phyloP scores from a whole-genome alignment of 2,329 filamentous ascomycete species.

The Alternaria sp. region DNA sequence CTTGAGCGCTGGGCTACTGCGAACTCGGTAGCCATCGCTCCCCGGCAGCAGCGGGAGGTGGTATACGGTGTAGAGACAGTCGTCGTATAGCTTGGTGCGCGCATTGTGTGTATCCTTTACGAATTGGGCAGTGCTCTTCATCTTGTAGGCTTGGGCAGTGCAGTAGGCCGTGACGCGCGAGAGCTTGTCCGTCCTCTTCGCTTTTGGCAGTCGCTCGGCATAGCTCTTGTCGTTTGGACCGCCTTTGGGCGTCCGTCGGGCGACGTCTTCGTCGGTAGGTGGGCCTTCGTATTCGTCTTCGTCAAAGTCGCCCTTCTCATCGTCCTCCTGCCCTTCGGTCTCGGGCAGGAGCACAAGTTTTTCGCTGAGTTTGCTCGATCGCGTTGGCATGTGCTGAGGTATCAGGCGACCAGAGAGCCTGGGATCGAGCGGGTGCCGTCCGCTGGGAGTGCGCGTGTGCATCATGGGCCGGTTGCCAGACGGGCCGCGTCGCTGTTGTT shows the following conservation, averaged over 20 bases:
- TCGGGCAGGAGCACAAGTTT: constrained; percentile 96
- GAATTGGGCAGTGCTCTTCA: constrained; percentile 87
- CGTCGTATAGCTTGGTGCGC: constrained; percentile 95
- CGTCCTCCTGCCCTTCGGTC: constrained; percentile 66
- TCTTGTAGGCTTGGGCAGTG: constrained; percentile 91
- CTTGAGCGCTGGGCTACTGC: constrained; percentile 90
- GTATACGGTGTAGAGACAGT: constrained; percentile 95
- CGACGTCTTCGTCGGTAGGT: constrained; percentile 71
- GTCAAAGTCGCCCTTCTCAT: constrained; percentile 62
- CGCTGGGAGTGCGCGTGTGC: constrained; percentile 59
- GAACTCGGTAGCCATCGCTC: constrained; percentile 82
- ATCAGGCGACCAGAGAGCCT: constrained; percentile 65
- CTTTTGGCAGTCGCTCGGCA: constrained; percentile 90
- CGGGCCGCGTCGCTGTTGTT: constrained; percentile 83
- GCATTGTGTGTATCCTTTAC: constrained; percentile 86
- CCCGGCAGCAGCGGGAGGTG: constrained; percentile 88
- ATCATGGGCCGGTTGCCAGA: constrained; percentile 62
- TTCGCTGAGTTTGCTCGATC: constrained; percentile 93
- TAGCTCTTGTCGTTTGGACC: constrained; percentile 82
- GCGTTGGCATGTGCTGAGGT: constrained; percentile 74
- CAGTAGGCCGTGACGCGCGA: constrained; percentile 94
- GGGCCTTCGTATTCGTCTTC: constrained; percentile 67
- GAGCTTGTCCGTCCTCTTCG: constrained; percentile 84
- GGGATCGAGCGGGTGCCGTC: constrained; percentile 62
- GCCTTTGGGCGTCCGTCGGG: constrained; percentile 70